A percentile compares a stretch with the other conserved stretches of the same genome.
phyloP scores from a whole-genome alignment of 129 eudicot genomes.

The Lonicera japonica region DNA sequence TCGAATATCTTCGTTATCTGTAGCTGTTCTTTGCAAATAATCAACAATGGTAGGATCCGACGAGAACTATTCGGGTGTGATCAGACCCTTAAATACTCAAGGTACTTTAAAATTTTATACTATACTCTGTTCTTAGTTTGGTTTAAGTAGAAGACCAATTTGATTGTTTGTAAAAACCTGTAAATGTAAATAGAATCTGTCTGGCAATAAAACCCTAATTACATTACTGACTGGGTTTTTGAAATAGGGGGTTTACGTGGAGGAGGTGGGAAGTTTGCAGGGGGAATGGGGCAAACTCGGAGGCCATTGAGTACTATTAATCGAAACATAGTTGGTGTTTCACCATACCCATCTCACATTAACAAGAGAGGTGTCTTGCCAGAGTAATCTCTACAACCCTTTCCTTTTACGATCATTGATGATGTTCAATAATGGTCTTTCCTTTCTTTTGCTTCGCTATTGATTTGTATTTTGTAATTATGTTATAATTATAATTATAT shows the following conservation, averaged over 20 bases:
- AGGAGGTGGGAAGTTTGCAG: slow-evolving; percentile 31
- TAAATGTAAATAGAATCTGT: not conserved
- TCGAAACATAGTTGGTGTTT: slow-evolving; percentile 49
- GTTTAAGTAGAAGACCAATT: slow-evolving; percentile 4
- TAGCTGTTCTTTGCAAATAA: slow-evolving; percentile 22
- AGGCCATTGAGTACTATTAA: slow-evolving; percentile 63
- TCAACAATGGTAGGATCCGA: slow-evolving; percentile 58
- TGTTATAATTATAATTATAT: no score
- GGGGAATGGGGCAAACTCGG: slow-evolving; percentile 41
- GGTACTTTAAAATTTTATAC: slow-evolving; percentile 28
- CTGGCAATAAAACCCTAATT: slow-evolving; percentile 11
- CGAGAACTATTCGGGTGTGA: slow-evolving; percentile 42
- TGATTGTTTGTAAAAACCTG: slow-evolving; percentile 13
- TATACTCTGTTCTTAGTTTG: not conserved
- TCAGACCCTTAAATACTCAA: slow-evolving; percentile 39
- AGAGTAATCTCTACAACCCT: slow-evolving; percentile 35
- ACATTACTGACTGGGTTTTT: not conserved
- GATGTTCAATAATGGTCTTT: not conserved
- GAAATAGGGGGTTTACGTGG: slow-evolving; percentile 32
- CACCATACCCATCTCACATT: slow-evolving; percentile 37
- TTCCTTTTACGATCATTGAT: not conserved
- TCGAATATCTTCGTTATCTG: not conserved
- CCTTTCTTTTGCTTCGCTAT: not conserved
- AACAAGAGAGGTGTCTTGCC: slow-evolving; percentile 37
- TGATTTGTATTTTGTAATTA: slow-evolving; percentile 2